Evolutionary conservation across 2,329 filamentous ascomycete genomes (phyloP), one percentile per base, ranked within the genome.

Genomic region (Dactylellina cionopaga): DNA sequence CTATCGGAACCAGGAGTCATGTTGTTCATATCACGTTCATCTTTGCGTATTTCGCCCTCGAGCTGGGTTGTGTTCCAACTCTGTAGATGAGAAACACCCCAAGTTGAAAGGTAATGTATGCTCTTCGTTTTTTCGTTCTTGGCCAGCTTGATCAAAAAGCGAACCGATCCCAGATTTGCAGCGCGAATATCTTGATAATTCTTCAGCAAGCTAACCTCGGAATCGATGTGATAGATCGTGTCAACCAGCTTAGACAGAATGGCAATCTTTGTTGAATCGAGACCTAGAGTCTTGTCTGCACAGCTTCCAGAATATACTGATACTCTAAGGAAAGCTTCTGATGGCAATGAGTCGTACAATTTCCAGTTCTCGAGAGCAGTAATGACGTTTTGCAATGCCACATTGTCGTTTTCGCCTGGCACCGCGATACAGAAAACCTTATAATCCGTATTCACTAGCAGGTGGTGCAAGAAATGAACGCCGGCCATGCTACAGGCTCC

Each of bases 151-250:
- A 62, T 62, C 19, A 62, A 41, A 19, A 62, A 62, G 15, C 43
- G 43, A 7, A 62, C 56, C 9, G 56, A 62, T 51, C 56, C 56
- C 13, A 62, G 56, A 35, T 62, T 62, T 29, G 56, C 44, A 15
- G 56, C 56, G 10, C 56, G 56, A 35, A 62, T 62, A 29, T 62
- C 56, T 13, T 62, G 56, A 31, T 62, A 62, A 10, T 62, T 62
- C 22, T 62, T 62, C 33, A 62, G 22, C 44, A 62, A 27, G 31
- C 56, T 62, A 25, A 62, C 56, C 29, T 62, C 56, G 13, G 56
- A 62, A 25, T 62, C 56, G 22, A 62, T 19, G 31, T 62, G 56
- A 24, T 62, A 62, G 33, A 62, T 62, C 2, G 56, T 62, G 33
- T 62, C 56, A 29, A 62, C 44, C 4, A 62, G 31, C 6, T 62